Evolutionary conservation across 148 eudicot species (phyloP).

Genomic region (Dysphania ambrosioides): DNA sequence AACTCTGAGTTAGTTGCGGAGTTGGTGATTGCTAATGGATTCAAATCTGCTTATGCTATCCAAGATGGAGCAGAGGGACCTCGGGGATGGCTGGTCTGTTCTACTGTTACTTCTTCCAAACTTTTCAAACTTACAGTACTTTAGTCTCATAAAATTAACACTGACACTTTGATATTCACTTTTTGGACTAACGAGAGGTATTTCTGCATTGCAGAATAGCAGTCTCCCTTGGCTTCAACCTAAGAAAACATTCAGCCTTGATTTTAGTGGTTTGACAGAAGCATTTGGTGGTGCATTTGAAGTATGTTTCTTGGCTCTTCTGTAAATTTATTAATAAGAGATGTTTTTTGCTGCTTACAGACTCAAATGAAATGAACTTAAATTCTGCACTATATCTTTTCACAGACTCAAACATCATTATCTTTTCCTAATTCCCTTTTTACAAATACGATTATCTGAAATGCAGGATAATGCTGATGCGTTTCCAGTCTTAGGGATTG

Average conservation of each 20-base stretch:
- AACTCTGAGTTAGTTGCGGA: slow-evolving; percentile 92
- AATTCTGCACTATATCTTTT: not conserved
- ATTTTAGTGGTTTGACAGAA: slow-evolving; percentile 60
- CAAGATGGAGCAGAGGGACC: slow-evolving; percentile 99
- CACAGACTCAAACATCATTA: not conserved
- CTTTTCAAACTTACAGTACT: not conserved
- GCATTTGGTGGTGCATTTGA: slow-evolving; percentile 46
- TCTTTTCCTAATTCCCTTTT: not conserved
- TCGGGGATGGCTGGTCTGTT: slow-evolving; percentile 82
- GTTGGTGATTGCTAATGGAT: slow-evolving; percentile 83
- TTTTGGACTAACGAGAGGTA: slow-evolving; percentile 15
- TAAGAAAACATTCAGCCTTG: slow-evolving; percentile 60
- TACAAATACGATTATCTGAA: slow-evolving; percentile 7
- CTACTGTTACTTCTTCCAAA: slow-evolving; percentile 20
- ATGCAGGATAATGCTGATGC: slow-evolving; percentile 65
- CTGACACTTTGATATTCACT: not conserved
- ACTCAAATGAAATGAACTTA: not conserved
- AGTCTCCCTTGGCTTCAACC: slow-evolving; percentile 89
- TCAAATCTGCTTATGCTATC: slow-evolving; percentile 88
- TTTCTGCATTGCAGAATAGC: slow-evolving; percentile 68
- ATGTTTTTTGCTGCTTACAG: not conserved
- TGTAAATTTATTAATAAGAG: not conserved
- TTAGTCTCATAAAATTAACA: not conserved
- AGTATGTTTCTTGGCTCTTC: slow-evolving; percentile 36
- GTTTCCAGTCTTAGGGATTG: slow-evolving; percentile 54